phyloP scores from a whole-genome alignment of 2,329 filamentous ascomycete species.

The Pyricularia pennisetigena region DNA sequence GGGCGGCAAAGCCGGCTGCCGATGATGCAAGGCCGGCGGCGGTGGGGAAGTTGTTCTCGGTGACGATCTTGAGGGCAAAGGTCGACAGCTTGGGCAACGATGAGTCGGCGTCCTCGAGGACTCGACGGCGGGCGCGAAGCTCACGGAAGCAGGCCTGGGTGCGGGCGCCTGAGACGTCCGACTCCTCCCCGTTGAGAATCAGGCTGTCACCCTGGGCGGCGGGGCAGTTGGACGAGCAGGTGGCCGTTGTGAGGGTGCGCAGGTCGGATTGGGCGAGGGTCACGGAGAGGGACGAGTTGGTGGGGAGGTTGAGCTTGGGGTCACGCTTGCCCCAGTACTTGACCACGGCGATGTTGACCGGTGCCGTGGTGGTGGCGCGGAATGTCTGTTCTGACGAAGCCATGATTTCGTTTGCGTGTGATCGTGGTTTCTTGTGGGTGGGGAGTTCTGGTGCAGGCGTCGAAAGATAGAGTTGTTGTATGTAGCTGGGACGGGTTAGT shows the following conservation, averaged over 20 bases:
- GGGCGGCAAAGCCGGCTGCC: slow-evolving; percentile 58
- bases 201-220: slow-evolving; percentile 53
- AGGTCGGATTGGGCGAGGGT: slow-evolving; percentile 91
- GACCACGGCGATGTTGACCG: slow-evolving; percentile 96
- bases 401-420: slow-evolving; percentile 20
- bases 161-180: slow-evolving; percentile 78
- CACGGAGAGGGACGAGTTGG: slow-evolving; percentile 94
- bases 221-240: slow-evolving; percentile 66
- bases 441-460: neutral
- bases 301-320: slow-evolving; percentile 86
- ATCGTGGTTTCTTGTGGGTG: neutral
- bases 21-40: slow-evolving; percentile 78
- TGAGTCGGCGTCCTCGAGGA: slow-evolving; percentile 61
- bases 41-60: slow-evolving; percentile 98
- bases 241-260: slow-evolving; percentile 90
- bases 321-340: slow-evolving; percentile 99
- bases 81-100: slow-evolving; percentile 74
- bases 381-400: slow-evolving; percentile 51
- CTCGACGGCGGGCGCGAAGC: slow-evolving; percentile 65
- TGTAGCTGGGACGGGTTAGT: neutral
- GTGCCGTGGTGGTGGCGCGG: slow-evolving; percentile 89
- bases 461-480: neutral
- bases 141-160: slow-evolving; percentile 93
- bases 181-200: slow-evolving; percentile 70
- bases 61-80: slow-evolving; percentile 75